These are phyloP conservation scores for Microascus cirrosus DNA, from an alignment of 2,329 filamentous ascomycete genomes.

Conservation along the genomic window DNA sequence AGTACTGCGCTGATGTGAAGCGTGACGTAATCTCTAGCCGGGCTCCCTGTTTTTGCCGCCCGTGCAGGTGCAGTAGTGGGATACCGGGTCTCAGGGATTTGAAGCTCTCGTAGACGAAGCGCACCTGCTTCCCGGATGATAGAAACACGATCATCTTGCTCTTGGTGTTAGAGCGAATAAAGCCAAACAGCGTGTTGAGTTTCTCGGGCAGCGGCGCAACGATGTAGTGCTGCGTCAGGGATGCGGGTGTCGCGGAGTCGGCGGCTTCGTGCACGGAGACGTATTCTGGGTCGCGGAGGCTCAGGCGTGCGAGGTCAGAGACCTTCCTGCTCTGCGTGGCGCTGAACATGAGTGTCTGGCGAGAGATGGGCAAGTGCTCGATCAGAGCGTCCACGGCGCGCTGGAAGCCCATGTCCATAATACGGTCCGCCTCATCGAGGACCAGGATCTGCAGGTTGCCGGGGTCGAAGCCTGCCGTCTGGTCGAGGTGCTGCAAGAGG, in stretches of 20 bases:
- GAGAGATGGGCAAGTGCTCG: conserved; percentile 72
- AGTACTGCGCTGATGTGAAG: conserved; percentile 70
- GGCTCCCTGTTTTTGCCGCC: conserved; percentile 83
- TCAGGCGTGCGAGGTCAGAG: conserved; percentile 80
- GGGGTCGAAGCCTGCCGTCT: conserved; percentile 81
- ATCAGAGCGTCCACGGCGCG: conserved; percentile 82
- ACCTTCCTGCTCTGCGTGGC: conserved; percentile 94
- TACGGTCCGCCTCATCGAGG: conserved; percentile 89
- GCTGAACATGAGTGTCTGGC: conserved; percentile 91
- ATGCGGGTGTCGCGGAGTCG: conserved; percentile 65
- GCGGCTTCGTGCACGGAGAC: conserved; percentile 86
- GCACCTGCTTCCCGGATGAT: conserved; percentile 90
- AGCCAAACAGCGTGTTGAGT: conserved; percentile 83
- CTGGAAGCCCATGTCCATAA: conserved; percentile 97
- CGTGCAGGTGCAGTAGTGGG: conserved; percentile 82
- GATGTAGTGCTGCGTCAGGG: conserved; percentile 84
- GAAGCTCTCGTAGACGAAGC: conserved; percentile 90
- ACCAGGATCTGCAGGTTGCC: conserved; percentile 89
- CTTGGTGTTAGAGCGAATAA: conserved; percentile 83
- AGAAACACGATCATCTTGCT: conserved; percentile 93
- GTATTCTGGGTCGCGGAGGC: conserved; percentile 85
- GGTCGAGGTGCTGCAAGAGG: conserved; percentile 91
- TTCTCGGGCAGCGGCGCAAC: conserved; percentile 79
- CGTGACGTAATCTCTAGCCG: conserved; percentile 77
- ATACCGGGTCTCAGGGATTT: conserved; percentile 91